Evolutionary conservation across 805 yeast species (phyloP), one percentile per base, ranked within the genome.

Genomic region (Yarrowia deformans): DNA sequence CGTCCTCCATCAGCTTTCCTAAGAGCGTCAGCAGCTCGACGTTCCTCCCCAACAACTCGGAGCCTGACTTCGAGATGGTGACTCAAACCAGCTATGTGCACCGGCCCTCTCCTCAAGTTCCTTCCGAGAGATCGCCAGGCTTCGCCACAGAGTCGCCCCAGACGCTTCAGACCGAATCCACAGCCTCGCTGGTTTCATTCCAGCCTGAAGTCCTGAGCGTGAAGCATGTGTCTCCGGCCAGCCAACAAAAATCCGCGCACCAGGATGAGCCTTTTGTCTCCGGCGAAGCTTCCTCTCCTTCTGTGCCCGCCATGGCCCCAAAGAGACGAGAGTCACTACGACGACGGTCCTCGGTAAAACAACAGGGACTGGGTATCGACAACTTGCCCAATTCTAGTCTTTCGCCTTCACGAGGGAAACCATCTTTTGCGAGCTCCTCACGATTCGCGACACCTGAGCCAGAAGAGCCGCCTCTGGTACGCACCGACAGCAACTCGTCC

Each of bases 31-130:
- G 58, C 12, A 52, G 60, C 35, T 56, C 63, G 63, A 3, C 63
- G 1, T 29, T 40, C 12, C 61, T 55, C 8, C 48, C 63, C 2
- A 56, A 56, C 48, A 18, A 48, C 66, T 60, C 52, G 34, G 66
- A 60, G 66, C 66, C 66, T 2, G 66, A 60, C 52, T 60, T 60
- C 19, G 52, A 60, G 42, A 60, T 60, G 52, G 42, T 60, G 18
- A 60, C 66, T 9, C 66, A 39, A 19, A 14, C 29, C 29, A 37
- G n/a, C 42, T 12, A 52, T 39, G 2, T n/a, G 14, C 23, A 49
- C 18, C 40, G 40, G 23, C 56, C 39, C 1, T 52, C 58, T 18
- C 58, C 42, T 18, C 58, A 43, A 35, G 43, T 52, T 18, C 58
- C 58, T 35, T 52, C 58, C 58, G 39, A 18, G 18, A 18, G 43